Conservation (phyloP, 345 rosid species). For the Schrenkiella parvula region DNA sequence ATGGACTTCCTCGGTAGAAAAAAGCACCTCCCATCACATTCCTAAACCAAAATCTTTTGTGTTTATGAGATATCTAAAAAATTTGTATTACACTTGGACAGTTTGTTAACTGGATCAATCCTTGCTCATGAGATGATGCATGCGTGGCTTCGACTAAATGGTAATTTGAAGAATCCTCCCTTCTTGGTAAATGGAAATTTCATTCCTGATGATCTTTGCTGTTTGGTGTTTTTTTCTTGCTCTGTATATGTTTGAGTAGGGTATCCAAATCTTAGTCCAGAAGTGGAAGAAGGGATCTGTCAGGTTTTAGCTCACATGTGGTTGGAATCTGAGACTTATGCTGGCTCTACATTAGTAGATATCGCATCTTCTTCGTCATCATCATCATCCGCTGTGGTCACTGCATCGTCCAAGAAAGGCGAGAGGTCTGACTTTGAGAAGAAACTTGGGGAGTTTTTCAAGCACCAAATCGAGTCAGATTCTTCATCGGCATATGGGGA, state of each 20-base stretch:
- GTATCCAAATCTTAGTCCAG: slow-evolving; percentile 76
- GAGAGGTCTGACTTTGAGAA: slow-evolving; percentile 84
- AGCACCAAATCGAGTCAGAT: slow-evolving; percentile 86
- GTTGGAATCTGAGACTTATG: slow-evolving; percentile 84
- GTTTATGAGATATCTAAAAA: slow-evolving; percentile 3
- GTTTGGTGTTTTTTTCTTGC: neutral
- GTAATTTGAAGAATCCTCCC: slow-evolving; percentile 31
- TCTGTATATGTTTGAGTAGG: slow-evolving; percentile 41
- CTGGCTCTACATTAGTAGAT: slow-evolving; percentile 28
- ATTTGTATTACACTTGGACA: slow-evolving; percentile 21
- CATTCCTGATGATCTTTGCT: neutral
- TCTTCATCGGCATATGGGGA: slow-evolving; percentile 81
- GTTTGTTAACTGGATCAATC: slow-evolving; percentile 94
- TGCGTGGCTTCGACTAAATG: slow-evolving; percentile 97
- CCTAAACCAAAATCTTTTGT: neutral
- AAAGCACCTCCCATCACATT: neutral
- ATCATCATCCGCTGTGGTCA: slow-evolving; percentile 41
- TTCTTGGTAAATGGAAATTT: neutral
- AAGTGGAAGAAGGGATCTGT: slow-evolving; percentile 98
- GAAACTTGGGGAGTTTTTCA: slow-evolving; percentile 81
- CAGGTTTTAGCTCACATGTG: slow-evolving; percentile 97
- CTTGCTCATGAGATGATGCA: slow-evolving; percentile 99
- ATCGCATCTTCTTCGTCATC: slow-evolving; percentile 54
- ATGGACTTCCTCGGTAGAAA: slow-evolving; percentile 86
- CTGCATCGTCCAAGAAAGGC: slow-evolving; percentile 77